Percentiles rank a stretch among this genome's conserved stretches.
Conservation (phyloP, 140 eudicot genomes). For the Oenanthe javanica region DNA sequence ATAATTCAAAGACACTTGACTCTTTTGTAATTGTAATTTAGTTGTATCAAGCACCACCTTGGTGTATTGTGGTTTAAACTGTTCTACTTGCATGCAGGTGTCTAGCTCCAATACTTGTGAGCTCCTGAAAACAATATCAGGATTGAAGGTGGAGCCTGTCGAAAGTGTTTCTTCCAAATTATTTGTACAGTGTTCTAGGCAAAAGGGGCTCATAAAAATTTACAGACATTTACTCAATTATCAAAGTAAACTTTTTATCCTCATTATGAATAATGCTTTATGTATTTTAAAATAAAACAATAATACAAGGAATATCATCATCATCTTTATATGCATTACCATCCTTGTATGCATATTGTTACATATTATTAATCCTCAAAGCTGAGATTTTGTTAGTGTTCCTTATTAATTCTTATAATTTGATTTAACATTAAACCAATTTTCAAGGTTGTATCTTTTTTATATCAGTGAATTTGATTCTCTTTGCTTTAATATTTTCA, state of each 20-base stretch:
- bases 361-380: not conserved
- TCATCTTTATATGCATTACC: not conserved
- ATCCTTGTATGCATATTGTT: not conserved
- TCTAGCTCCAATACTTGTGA: slow-evolving; percentile 84
- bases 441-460: not conserved
- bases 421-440: not conserved
- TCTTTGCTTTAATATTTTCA: not conserved
- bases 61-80: not conserved
- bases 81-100: slow-evolving; percentile 45
- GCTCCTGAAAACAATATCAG: slow-evolving; percentile 81
- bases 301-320: not conserved
- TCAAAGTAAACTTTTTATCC: slow-evolving; percentile 49
- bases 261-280: slow-evolving; percentile 5
- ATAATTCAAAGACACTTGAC: not conserved
- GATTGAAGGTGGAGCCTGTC: slow-evolving; percentile 83
- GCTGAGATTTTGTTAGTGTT: not conserved
- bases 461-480: not conserved
- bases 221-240: slow-evolving; percentile 90
- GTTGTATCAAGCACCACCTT: not conserved
- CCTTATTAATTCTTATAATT: not conserved
- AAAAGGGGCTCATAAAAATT: slow-evolving; percentile 90
- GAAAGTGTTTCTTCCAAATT: slow-evolving; percentile 93
- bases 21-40: not conserved
- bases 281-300: not conserved
- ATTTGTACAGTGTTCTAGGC: slow-evolving; percentile 98